Conservation (phyloP, 75 land plant species). For the Selaginella moellendorffii region DNA sequence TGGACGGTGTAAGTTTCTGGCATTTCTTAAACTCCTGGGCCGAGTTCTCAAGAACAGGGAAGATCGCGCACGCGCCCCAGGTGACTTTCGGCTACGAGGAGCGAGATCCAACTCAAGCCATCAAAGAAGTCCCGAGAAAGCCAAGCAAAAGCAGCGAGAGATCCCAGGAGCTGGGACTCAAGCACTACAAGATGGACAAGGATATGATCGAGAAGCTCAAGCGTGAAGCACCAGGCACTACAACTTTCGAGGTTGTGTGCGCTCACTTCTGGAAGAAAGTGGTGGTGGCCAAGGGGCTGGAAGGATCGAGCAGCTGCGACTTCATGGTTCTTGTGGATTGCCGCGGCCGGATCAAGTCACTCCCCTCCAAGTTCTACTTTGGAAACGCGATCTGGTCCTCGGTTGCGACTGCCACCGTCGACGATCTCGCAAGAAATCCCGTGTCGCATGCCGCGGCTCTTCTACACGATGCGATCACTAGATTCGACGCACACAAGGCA, state of each 20-base stretch:
- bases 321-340: not conserved
- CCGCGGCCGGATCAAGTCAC: not conserved
- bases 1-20: not conserved
- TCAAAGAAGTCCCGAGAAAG: not conserved
- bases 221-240: not conserved
- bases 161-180: not conserved
- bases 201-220: not conserved
- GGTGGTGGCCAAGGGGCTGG: not conserved
- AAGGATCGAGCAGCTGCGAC: not conserved
- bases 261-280: not conserved
- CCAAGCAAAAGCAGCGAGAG: not conserved
- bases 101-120: not conserved
- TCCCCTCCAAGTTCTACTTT: not conserved
- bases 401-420: not conserved
- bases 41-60: not conserved
- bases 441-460: not conserved
- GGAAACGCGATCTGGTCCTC: not conserved
- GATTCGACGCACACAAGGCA: not conserved
- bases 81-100: not conserved
- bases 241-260: not conserved
- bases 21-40: conserved; percentile 2
- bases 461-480: not conserved
- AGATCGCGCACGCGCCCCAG: not conserved
- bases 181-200: not conserved
- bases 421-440: not conserved